Evolutionary conservation across 805 yeast species (phyloP), one percentile per base, ranked within the genome.

Genomic region (Ogataea chonburiensis): DNA sequence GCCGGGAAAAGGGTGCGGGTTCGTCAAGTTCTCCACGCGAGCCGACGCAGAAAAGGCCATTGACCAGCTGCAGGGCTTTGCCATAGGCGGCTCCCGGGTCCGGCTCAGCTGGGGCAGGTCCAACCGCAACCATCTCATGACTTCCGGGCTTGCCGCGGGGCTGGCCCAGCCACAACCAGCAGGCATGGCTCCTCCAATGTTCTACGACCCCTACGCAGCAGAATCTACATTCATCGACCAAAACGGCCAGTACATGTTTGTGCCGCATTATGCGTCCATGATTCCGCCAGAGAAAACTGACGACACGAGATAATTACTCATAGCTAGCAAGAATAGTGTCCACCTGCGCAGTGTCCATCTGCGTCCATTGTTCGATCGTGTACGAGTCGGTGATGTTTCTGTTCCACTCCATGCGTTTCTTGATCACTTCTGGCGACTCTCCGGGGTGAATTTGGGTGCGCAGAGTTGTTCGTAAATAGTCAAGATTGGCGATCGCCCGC

Each of bases 1-100:
- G 6, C 79, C 77, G 1, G 86, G 87, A 10, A 84, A 83, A 53
- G 83, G 84, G 41, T 82, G 91, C 63, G 94, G 89, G 1, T 82
- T 83, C 58, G 80, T 84, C 38, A 79, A 77, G 52, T 84, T 77
- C 55, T 64, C 73, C n/a, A 66, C 67, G 22, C 65, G 85, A 43
- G 80, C 75, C 49, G 85, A 81, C 49, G 93, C 93, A 1, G 86
- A 82, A 57, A 79, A 76, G 25, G 87, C 94, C 5, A 81, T 84
- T 37, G 73, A 77, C 25, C 80, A 81, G 3, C 77, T 84, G 84
- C 87, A 84, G 58, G 94, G 94, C 2, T 83, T 77, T 53, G 67
- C 77, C 16, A 76, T 84, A 42, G 82, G 81, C n/a, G 89, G 88
- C 3, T 73, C 79, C 35, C 69, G 89, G 42, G 78, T 84, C 16